Percentiles rank a stretch among this genome's conserved stretches.
These are phyloP conservation scores for Chrysanthemum makinoi DNA, from an alignment of 129 eudicot species.

Conservation along the genomic window DNA sequence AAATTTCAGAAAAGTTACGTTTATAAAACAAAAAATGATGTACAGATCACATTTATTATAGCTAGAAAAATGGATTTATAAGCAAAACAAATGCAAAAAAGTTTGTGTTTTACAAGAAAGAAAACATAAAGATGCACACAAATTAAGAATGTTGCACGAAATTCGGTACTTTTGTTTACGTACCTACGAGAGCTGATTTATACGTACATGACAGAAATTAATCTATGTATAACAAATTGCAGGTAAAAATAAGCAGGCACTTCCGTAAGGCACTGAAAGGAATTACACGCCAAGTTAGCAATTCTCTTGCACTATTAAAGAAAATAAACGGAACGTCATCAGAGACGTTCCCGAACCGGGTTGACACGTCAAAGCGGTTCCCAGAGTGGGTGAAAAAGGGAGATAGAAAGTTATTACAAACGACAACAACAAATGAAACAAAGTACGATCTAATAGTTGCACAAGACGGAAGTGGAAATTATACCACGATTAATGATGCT, in stretches of 20 bases:
- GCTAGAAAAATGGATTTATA: too few species aligned
- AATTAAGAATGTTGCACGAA: too few species aligned
- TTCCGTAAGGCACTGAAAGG: conserved; percentile 46
- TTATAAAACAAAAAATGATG: too few species aligned
- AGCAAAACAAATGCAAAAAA: too few species aligned
- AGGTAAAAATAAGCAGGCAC: conserved; percentile 43
- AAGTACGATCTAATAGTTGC: conserved; percentile 63
- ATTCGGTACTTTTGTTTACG: too few species aligned
- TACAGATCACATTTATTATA: too few species aligned
- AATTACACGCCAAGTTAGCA: conserved; percentile 72
- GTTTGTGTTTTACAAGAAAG: too few species aligned
- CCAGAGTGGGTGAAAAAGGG: conserved; percentile 60
- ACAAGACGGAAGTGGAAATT: conserved; percentile 81
- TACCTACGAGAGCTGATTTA: too few species aligned
- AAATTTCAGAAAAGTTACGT: too few species aligned
- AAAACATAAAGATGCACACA: too few species aligned
- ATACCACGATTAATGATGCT: conserved; percentile 70
- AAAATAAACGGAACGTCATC: conserved; percentile 32
- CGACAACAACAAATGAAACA: conserved; percentile 35
- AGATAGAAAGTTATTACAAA: conserved; percentile 56
- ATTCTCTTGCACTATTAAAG: conserved; percentile 63
- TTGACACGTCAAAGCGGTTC: conserved; percentile 31
- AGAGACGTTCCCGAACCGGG: conserved; percentile 37
- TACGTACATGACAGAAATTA: too few species aligned
- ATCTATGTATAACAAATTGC: conserved; percentile 5